Conservation (phyloP, 2,329 filamentous ascomycete species). For the Neophaeococcomyces aloes region DNA sequence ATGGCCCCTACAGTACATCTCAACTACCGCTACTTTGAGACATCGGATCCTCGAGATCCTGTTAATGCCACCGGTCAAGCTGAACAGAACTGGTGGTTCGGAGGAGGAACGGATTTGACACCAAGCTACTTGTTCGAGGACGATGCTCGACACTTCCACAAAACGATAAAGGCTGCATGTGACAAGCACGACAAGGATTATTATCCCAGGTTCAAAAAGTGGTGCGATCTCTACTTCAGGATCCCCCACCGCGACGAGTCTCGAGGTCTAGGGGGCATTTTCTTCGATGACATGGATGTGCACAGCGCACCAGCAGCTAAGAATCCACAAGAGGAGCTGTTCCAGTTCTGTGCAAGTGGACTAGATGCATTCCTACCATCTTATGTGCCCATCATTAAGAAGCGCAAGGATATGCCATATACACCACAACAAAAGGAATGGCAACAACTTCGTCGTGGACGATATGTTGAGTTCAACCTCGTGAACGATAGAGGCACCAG, state of each 20-base stretch:
- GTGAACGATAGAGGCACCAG: slow-evolving; percentile 92
- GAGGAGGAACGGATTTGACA: slow-evolving; percentile 87
- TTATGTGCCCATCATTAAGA: slow-evolving; percentile 80
- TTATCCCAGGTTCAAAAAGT: slow-evolving; percentile 90
- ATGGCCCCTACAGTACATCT: slow-evolving; percentile 96
- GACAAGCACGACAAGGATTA: slow-evolving; percentile 87
- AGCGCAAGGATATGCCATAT: slow-evolving; percentile 83
- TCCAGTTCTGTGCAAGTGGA: slow-evolving; percentile 78
- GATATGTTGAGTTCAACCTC: slow-evolving; percentile 97
- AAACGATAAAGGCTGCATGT: slow-evolving; percentile 81
- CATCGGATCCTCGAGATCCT: slow-evolving; percentile 69
- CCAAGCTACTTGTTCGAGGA: slow-evolving; percentile 93
- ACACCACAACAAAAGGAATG: slow-evolving; percentile 80
- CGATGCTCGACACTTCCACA: slow-evolving; percentile 94
- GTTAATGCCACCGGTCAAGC: slow-evolving; percentile 41
- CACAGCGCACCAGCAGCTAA: slow-evolving; percentile 41
- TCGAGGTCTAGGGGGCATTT: slow-evolving; percentile 87
- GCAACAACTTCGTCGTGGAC: slow-evolving; percentile 89
- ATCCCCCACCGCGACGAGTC: slow-evolving; percentile 83
- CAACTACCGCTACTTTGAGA: slow-evolving; percentile 99
- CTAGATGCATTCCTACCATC: slow-evolving; percentile 79
- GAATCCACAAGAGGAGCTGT: slow-evolving; percentile 78
- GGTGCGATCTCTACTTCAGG: slow-evolving; percentile 96
- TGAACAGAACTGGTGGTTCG: slow-evolving; percentile 85
- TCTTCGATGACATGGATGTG: slow-evolving; percentile 92